Evolutionary conservation across 2,329 filamentous ascomycete genomes (phyloP), one percentile per base, ranked within the genome.

Genomic region (Fusarium tjaetaba): DNA sequence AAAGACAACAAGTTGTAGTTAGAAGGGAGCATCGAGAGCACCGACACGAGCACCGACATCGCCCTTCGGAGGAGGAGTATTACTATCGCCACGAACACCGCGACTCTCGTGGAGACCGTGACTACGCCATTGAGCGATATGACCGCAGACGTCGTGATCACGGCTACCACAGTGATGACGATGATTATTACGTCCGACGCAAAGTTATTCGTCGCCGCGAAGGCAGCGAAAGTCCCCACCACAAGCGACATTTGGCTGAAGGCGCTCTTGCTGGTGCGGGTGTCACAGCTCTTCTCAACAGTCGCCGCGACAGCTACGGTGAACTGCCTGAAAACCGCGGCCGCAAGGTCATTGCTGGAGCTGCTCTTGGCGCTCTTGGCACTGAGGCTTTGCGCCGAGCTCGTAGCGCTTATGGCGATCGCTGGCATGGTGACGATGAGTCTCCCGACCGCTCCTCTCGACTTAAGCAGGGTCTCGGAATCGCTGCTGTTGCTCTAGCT

Each of bases 221-320:
- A 24, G 84, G 86, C 48, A 89, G 88, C 70, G 82, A 82, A 18
- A 87, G 86, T 72, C 81, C 84, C 56, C 86, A 89, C 71, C 88
- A 88, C 73, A 90, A 86, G 79, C 87, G 88, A 46, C 88, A 91
- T 73, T 80, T 92, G 10, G 90, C 90, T 28, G 89, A 91, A 76
- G 90, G 90, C n/a, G 90, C 89, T 15, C 83, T 91, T 22, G 90
- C 90, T 34, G 90, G 89, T 22, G 90, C 90, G 24, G 90, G 90
- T 55, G 80, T 90, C 13, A 87, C 88, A 16, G 90, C 90, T n/a
- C 80, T 92, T 6, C 80, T 91, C 11, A 84, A 87, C 22, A 88
- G 87, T 53, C 87, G 89, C 26, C 85, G 88, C 53, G 85, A 86
- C 57, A 84, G 84, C 61, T 81, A 87, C 6, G 86, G 87, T 56